Percentiles rank a stretch among this genome's conserved stretches.
These are phyloP conservation scores for Bertia moriformis DNA, from an alignment of 2,329 filamentous ascomycete genomes.

Conservation along the genomic window DNA sequence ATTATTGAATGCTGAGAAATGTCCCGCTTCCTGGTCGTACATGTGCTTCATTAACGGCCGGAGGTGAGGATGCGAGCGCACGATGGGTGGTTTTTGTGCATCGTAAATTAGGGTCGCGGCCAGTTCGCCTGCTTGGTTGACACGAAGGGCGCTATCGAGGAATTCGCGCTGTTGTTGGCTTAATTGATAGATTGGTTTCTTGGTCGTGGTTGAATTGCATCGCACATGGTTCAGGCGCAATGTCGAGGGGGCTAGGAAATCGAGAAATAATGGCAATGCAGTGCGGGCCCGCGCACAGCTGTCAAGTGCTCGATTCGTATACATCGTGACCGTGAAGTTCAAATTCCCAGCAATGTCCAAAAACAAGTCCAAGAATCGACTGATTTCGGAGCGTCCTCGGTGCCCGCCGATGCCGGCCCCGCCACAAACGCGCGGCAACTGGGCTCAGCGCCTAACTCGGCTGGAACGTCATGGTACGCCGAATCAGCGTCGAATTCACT, in stretches of 20 bases:
- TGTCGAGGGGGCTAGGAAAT: constrained; percentile 18
- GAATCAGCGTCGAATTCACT: no score
- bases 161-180: constrained; percentile 6
- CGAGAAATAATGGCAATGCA: constrained; percentile 12
- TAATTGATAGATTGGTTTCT: constrained; percentile 3
- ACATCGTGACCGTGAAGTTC: no score
- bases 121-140: constrained; percentile 96
- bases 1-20: constrained; percentile 72
- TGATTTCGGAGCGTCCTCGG: no score
- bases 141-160: constrained; percentile 48
- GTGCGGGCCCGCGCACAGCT: no score
- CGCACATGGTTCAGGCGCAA: constrained; percentile 8
- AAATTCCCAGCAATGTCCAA: no score
- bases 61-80: constrained; percentile 70
- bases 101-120: constrained; percentile 89
- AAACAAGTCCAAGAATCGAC: no score
- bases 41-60: constrained; percentile 90
- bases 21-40: constrained; percentile 88
- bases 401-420: no score
- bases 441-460: no score
- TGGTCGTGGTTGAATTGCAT: constrained; percentile 4
- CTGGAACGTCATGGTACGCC: no score
- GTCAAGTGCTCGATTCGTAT: no score
- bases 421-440: no score
- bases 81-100: constrained; percentile 70